A percentile compares a stretch with the other conserved stretches of the same genome.
Conservation (phyloP, 129 eudicot genomes). For the Scalesia atractyloides region DNA sequence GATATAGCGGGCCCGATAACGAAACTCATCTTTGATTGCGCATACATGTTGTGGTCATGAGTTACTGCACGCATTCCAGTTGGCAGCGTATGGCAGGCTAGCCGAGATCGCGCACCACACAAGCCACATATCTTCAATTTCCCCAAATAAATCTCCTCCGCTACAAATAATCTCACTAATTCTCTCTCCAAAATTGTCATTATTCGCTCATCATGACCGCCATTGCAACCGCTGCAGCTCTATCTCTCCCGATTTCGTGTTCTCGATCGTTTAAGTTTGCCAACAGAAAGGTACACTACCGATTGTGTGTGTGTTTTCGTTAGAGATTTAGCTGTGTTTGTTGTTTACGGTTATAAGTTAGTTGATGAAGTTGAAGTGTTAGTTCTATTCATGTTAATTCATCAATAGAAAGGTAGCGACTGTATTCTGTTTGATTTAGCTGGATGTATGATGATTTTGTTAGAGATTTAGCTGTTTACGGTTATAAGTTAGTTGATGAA, state of each 20-base stretch:
- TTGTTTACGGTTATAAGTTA: constrained; percentile 6
- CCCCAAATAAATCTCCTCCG: constrained; percentile 27
- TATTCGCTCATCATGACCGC: constrained; percentile 69
- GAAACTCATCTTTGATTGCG: neutral
- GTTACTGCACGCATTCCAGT: constrained; percentile 27
- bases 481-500: no score
- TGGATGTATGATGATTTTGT: no score
- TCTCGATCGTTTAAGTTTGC: constrained; percentile 52
- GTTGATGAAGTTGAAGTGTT: neutral
- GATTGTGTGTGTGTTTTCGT: neutral
- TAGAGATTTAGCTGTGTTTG: neutral
- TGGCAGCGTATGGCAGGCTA: constrained; percentile 31
- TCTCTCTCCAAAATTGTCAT: constrained; percentile 33
- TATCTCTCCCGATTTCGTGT: constrained; percentile 66
- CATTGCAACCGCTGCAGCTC: constrained; percentile 85
- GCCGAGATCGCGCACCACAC: constrained; percentile 48
- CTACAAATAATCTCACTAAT: constrained; percentile 28
- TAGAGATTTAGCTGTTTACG: no score
- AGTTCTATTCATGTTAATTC: no score
- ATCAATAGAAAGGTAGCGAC: neutral
- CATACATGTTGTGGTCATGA: constrained; percentile 55
- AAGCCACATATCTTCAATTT: constrained; percentile 65
- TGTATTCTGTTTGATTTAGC: no score
- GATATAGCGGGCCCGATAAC: constrained; percentile 29
- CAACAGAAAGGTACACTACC: constrained; percentile 56